A percentile compares a stretch with the other conserved stretches of the same genome.
phyloP scores from a whole-genome alignment of 1,139 yeast genomes.

The Scheffersomyces quercinus region DNA sequence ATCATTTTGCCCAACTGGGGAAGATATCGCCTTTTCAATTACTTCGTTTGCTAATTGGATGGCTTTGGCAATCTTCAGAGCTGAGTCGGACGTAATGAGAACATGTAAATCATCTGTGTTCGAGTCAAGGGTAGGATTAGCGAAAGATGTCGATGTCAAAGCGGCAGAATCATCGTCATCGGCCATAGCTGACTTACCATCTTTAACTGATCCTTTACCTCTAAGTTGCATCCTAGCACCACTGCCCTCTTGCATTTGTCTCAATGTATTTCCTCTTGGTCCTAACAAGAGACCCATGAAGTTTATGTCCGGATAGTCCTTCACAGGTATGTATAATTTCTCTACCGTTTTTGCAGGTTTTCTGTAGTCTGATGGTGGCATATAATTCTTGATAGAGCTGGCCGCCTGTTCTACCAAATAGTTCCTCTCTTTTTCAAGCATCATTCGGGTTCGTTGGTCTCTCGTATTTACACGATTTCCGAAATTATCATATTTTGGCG shows the following conservation, averaged over 20 bases:
- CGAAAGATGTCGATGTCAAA: slow-evolving; percentile 19
- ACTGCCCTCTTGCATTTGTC: slow-evolving; percentile 75
- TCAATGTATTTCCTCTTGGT: slow-evolving; percentile 91
- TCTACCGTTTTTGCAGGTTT: slow-evolving; percentile 72
- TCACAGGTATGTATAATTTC: slow-evolving; percentile 81
- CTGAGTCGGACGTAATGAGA: slow-evolving; percentile 80
- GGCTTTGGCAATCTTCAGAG: slow-evolving; percentile 75
- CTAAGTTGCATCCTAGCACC: slow-evolving; percentile 87
- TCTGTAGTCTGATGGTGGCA: slow-evolving; percentile 79
- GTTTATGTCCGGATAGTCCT: slow-evolving; percentile 89
- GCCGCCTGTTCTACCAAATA: slow-evolving; percentile 72
- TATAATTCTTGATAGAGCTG: slow-evolving; percentile 71
- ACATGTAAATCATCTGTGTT: slow-evolving; percentile 81
- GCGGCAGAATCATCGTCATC: slow-evolving; percentile 18
- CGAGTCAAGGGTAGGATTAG: slow-evolving; percentile 26
- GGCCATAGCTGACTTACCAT: slow-evolving; percentile 64
- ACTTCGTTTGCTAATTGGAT: slow-evolving; percentile 72
- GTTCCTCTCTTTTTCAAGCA: slow-evolving; percentile 78
- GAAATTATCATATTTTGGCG: slow-evolving; percentile 80
- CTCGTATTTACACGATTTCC: slow-evolving; percentile 89
- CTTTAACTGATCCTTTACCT: slow-evolving; percentile 94
- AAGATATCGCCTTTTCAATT: slow-evolving; percentile 76
- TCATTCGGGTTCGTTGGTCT: slow-evolving; percentile 61
- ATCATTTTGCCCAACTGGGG: slow-evolving; percentile 94
- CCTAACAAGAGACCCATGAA: slow-evolving; percentile 90